phyloP scores from a whole-genome alignment of 1,139 yeast species.

The Sugiyamaella pinicola region DNA sequence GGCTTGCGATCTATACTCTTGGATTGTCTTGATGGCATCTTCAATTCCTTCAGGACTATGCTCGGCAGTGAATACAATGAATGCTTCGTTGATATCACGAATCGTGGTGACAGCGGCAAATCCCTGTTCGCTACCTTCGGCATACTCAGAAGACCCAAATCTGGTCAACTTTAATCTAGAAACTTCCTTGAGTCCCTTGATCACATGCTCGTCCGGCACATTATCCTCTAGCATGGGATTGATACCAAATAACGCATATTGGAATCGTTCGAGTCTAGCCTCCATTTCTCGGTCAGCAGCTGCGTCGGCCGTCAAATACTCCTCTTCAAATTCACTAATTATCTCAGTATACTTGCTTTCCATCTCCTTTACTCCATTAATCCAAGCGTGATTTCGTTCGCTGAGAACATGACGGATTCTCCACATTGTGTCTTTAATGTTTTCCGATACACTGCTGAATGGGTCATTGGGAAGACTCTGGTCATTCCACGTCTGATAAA shows the following conservation, averaged over 20 bases:
- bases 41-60: constrained; percentile 49
- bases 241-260: constrained; percentile 79
- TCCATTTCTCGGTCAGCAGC: constrained; percentile 62
- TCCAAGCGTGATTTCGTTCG: constrained; percentile 78
- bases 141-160: constrained; percentile 37
- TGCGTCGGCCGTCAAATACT: constrained; percentile 60
- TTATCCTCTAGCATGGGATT: constrained; percentile 54
- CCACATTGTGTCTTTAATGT: constrained; percentile 62
- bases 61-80: constrained; percentile 52
- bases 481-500: constrained; percentile 44
- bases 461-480: constrained; percentile 46
- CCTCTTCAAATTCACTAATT: constrained; percentile 57
- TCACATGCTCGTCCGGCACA: constrained; percentile 60
- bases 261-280: constrained; percentile 74
- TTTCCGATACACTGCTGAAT: constrained; percentile 47
- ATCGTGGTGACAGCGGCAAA: constrained; percentile 30
- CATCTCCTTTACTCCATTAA: constrained; percentile 57
- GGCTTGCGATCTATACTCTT: constrained; percentile 38
- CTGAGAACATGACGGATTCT: constrained; percentile 83
- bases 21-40: constrained; percentile 58
- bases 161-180: constrained; percentile 66
- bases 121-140: constrained; percentile 29
- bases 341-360: constrained; percentile 50
- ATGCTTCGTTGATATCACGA: constrained; percentile 54
- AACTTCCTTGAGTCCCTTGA: constrained; percentile 66